Evolutionary conservation across 1,284 basidiomycete genomes (phyloP).

Genomic region (Irpex sp.): DNA sequence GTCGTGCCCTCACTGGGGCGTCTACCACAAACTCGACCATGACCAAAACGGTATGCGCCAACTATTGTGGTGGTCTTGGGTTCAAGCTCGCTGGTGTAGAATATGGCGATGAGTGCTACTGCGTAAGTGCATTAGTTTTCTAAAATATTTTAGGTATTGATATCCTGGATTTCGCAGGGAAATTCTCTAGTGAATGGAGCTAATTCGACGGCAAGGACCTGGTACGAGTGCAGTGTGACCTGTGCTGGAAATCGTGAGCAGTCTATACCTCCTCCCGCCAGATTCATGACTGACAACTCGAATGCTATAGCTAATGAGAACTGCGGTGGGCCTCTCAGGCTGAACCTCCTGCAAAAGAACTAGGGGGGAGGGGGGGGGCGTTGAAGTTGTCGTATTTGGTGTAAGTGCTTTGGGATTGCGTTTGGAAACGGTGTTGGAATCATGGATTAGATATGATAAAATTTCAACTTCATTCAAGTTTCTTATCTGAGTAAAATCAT

Average conservation of each 20-base stretch:
- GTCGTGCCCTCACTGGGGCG: conserved; percentile 9
- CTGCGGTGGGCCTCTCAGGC: conserved; percentile 10
- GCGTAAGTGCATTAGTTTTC: conserved; percentile 1
- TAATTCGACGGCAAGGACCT: not conserved
- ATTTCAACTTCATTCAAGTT: too few species aligned
- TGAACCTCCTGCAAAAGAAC: conserved; percentile 8
- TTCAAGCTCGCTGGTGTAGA: conserved; percentile 12
- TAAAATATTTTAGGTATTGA: not conserved
- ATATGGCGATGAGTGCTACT: conserved; percentile 10
- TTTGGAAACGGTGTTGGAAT: too few species aligned
- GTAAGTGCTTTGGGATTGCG: not conserved
- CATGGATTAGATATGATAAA: too few species aligned
- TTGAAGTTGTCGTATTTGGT: not conserved
- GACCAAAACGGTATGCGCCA: conserved; percentile 10
- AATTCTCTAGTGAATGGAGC: conserved; percentile 10
- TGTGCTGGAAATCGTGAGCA: conserved; percentile 12
- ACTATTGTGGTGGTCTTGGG: conserved; percentile 5
- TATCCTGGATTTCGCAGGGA: not conserved
- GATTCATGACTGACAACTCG: not conserved
- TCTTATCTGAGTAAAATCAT: too few species aligned
- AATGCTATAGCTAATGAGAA: conserved; percentile 7
- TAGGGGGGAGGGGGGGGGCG: not conserved
- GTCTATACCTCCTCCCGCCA: not conserved
- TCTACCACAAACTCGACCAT: conserved; percentile 7
- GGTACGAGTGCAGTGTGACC: conserved; percentile 4